Percentiles rank a stretch among this genome's conserved stretches.
These are phyloP conservation scores for Colletotrichum scovillei DNA, from an alignment of 2,329 filamentous ascomycete genomes.

Conservation along the genomic window DNA sequence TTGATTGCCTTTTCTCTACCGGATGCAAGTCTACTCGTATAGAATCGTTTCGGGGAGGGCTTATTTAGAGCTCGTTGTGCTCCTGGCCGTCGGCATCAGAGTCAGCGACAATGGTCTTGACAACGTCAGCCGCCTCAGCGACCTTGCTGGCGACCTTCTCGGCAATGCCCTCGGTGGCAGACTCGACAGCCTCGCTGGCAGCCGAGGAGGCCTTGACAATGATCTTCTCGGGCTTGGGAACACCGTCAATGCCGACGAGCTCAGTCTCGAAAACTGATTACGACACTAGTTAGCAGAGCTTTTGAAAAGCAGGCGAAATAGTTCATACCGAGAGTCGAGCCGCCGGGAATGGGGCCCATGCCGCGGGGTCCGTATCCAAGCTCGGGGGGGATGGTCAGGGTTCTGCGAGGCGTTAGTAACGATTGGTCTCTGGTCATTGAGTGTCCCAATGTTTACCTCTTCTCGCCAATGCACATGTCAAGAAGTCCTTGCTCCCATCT, in stretches of 20 bases:
- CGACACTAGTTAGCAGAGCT: background rate
- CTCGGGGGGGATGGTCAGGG: conserved; percentile 88
- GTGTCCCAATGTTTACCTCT: conserved; percentile 61
- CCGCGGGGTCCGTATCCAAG: conserved; percentile 82
- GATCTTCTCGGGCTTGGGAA: conserved; percentile 63
- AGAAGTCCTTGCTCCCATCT: conserved; percentile 92
- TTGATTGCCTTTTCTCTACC: background rate
- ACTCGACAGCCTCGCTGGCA: conserved; percentile 44
- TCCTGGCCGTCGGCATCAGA: conserved; percentile 63
- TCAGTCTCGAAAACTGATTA: conserved; percentile 87
- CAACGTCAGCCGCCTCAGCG: conserved; percentile 61
- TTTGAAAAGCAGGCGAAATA: background rate
- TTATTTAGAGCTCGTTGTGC: conserved; percentile 68
- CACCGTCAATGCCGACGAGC: conserved; percentile 84
- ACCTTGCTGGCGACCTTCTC: conserved; percentile 59
- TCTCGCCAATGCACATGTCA: conserved; percentile 97
- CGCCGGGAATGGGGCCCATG: conserved; percentile 86
- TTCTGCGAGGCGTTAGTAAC: conserved; percentile 56
- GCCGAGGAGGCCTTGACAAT: conserved; percentile 51
- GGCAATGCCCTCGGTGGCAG: conserved; percentile 51
- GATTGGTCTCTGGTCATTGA: conserved; percentile 4
- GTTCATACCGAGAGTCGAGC: conserved; percentile 76
- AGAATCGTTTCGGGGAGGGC: background rate
- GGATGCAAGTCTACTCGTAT: background rate
- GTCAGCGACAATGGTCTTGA: conserved; percentile 64